A percentile compares a stretch with the other conserved stretches of the same genome.
Evolutionary conservation across 177 flowering plant genomes (phyloP).

Genomic region (Tripterygium wilfordii): DNA sequence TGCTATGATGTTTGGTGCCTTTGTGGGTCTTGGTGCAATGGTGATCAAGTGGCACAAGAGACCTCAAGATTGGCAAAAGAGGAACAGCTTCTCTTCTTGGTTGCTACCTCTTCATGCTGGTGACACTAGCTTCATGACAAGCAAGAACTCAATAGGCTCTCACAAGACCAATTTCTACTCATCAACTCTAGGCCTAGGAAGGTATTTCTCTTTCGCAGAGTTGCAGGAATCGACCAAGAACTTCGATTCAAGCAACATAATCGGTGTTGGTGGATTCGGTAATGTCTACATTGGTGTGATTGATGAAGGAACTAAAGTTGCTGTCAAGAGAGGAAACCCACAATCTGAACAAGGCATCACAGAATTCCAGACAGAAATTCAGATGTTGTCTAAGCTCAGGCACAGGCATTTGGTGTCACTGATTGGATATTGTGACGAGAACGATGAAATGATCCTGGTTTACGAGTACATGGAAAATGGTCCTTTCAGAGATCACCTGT

Average conservation of each 20-base stretch:
- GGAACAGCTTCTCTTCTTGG: slow-evolving; percentile 90
- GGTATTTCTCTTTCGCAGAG: slow-evolving; percentile 59
- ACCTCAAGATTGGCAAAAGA: slow-evolving; percentile 83
- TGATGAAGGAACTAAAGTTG: slow-evolving; percentile 50
- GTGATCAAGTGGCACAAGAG: slow-evolving; percentile 73
- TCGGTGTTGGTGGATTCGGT: slow-evolving; percentile 70
- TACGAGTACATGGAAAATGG: slow-evolving; percentile 63
- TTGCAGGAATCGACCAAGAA: slow-evolving; percentile 63
- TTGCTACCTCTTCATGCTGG: slow-evolving; percentile 74
- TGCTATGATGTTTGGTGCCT: slow-evolving; percentile 80
- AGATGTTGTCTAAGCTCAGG: slow-evolving; percentile 51
- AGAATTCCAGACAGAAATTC: slow-evolving; percentile 59
- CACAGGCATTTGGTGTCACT: slow-evolving; percentile 59
- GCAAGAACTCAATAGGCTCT: slow-evolving; percentile 53
- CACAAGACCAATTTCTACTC: slow-evolving; percentile 50
- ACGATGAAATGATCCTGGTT: slow-evolving; percentile 53
- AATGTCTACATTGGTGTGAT: slow-evolving; percentile 47
- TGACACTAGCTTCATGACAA: slow-evolving; percentile 55
- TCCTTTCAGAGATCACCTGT: slow-evolving; percentile 53
- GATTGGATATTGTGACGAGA: slow-evolving; percentile 60
- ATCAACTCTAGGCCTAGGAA: slow-evolving; percentile 57
- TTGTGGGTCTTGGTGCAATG: slow-evolving; percentile 81
- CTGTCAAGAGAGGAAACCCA: slow-evolving; percentile 61
- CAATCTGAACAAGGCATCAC: slow-evolving; percentile 61
- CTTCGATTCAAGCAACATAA: slow-evolving; percentile 46